Base-by-base conservation (phyloP, 2,329 filamentous ascomycete species). In the Pleurostoma richardsiae region DNA sequence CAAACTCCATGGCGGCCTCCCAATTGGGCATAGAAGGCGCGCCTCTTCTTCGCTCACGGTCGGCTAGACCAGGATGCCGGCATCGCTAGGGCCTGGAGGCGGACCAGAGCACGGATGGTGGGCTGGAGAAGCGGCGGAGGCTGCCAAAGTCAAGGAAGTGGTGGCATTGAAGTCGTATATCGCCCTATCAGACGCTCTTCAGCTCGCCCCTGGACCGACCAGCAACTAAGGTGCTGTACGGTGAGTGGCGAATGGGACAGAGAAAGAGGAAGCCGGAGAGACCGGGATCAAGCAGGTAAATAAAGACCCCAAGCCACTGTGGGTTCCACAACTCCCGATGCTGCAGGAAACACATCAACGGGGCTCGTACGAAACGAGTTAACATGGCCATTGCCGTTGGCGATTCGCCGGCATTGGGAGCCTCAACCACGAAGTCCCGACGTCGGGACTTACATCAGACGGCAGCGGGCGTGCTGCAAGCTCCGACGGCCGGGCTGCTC, bases 181-280 rank as follows among this genome's bases (percentile, higher is more conserved):
- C 30, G 48, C 45, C 50, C 50, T 52, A 52, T 52, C 50, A 52
- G 42, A 51, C 47, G 39, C 41, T 52, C 33, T 47, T 47, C 44
- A 51, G 36, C 29, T 27, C 44, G 30, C 30, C 30, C 26, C 36
- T 38, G 30, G 19, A 19, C 19, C 19, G 19, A 19, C 19, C 27
- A 30, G 39, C 39, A 36, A 36, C n/a, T n/a, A n/a, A 36, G 33
- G 33, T 36, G 8, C n/a, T 8, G 33, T 36, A 45, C 48, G 50
- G 43, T 48, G 47, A 48, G 29, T 31, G 44, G 43, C 48, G 43
- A 48, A 50, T 48, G 29, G 43, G 31, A 47, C 10, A 27, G 38
- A 40, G 46, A 33, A 33, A 30, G 10, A n/a, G 26, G 26, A 36
- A 41, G 39, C 27, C 19, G 40, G 30, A 40, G 30, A 39, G 40